Evolutionary conservation across 768 basidiomycete genomes (phyloP), one percentile per base, ranked within the genome.

Genomic region (Trametes maxima): DNA sequence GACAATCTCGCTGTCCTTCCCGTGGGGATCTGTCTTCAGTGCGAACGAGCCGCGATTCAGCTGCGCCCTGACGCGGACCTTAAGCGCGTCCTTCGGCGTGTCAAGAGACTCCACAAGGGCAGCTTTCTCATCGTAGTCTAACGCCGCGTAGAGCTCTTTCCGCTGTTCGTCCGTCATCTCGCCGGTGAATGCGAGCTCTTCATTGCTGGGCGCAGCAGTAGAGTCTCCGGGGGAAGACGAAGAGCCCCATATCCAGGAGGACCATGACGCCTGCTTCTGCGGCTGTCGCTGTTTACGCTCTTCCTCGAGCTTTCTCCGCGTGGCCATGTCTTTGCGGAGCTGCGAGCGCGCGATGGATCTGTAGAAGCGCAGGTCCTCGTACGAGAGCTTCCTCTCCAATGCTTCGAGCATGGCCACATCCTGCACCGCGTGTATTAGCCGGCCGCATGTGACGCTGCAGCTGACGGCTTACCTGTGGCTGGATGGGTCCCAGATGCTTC

Each of bases 301-400:
- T 68, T 92, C 89, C 55, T 93, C 81, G 42, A 82, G 74, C 68
- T 86, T 87, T 66, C 83, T 82, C 49, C 80, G 77, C 37, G 88
- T 76, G 2, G 86, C 91, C 21, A 85, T 80, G 68, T 98, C 94
- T 72, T 98, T 94, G 67, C 89, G 86, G 16, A 96, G 79, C 65
- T 86, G 86, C 2, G 94, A 94, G 25, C 92, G 87, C 0, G 94
- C 92, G 62, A 98, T 93, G 3, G 95, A 98, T 35, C 97, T 87
- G 76, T 98, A 99, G 76, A 98, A 97, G 3, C 96, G 88, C 52
- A 99, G 88, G 69, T 98, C 97, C 73, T 96, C 94, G 67, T 98
- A 98, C 0, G 87, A 82, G 28, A 98, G 80, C 71, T 93, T 94
- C 65, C 73, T 78, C 73, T 99, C 97, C 57, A 98, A 76, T 0